phyloP scores from a whole-genome alignment of 768 basidiomycete genomes.

The Dacryopinax spathularia region DNA sequence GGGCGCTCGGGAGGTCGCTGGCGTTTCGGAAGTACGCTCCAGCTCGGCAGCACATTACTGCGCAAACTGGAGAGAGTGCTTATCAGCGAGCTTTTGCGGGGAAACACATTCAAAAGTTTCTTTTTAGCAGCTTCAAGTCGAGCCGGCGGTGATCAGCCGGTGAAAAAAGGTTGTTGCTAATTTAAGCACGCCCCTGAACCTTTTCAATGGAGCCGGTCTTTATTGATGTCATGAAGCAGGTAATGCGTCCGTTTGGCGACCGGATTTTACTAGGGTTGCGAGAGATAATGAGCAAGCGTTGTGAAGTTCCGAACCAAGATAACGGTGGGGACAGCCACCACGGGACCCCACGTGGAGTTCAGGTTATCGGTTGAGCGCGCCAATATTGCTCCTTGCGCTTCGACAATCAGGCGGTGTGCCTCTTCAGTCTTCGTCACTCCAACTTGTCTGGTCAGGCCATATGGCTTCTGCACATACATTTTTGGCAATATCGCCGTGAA shows the following conservation, averaged over 20 bases:
- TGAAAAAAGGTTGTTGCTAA: not conserved
- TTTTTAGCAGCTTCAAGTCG: not conserved
- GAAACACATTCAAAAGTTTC: not conserved
- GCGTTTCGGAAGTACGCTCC: not conserved
- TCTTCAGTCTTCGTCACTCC: not conserved
- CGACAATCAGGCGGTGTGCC: not conserved
- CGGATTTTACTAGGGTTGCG: not conserved
- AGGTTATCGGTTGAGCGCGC: not conserved
- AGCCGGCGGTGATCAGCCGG: not conserved
- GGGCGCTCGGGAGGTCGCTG: no score
- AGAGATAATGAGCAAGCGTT: not conserved
- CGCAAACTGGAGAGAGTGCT: no score
- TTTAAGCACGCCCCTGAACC: not conserved
- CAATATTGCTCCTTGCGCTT: not conserved
- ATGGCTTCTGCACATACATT: not conserved
- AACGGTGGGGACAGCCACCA: not conserved
- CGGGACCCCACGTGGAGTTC: not conserved
- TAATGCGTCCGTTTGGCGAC: not conserved
- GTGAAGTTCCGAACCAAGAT: not conserved
- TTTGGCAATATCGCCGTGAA: not conserved
- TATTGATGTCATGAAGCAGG: not conserved
- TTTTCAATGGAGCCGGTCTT: not conserved
- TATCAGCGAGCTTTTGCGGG: not conserved
- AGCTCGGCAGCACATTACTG: no score
- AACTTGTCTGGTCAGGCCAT: not conserved